Evolutionary conservation across 83 land plant species (phyloP), one percentile per base, ranked within the genome.

Genomic region (Isoetes engelmannii): DNA sequence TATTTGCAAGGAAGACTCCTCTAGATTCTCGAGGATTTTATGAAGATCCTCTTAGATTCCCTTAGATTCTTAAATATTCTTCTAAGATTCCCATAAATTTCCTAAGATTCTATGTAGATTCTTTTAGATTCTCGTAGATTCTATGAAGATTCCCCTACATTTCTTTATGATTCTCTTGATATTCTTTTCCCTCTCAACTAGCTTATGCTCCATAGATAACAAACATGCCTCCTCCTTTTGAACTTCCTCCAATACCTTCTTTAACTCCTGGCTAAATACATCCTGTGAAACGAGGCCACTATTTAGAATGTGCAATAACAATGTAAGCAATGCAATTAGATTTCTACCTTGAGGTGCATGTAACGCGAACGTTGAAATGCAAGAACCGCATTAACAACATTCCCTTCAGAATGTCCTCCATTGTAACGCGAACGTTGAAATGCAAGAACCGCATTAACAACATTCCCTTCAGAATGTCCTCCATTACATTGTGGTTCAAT

Each of bases 331-430:
- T 41, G 4, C 13, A 43, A 8, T 41, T 8, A 15, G 1, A 7
- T 18, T 7, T 7, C 1, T 65, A 69, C 77, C 73, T 74, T 74
- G 12, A 74, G 74, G 54, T 74, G 70, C 46, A 42, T 67, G 13
- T 74, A 73, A 10, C 77, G 77, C 77, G 73, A 74, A 28, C 77
- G 70, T 45, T 74, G 77, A 47, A 74, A 74, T 47, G 77, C 77
- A 48, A 74, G 66, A 57, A 74, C 74, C 5, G 72, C 74, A 13
- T 69, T 54, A 9, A 74, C 65, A 19, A 69, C 74, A 46, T 72
- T 72, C 12, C 43, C 53, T 45, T 63, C 62, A 13, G 65, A 28
- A 28, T 28, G 37, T 28, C 37, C 37, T 28, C 37, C 37, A 28
- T 28, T 28, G 13, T 74, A 73, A 10, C 77, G 77, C 77, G 73